Conservation (phyloP, 73 alveolate species). For the Symbiodinium pilosum region DNA sequence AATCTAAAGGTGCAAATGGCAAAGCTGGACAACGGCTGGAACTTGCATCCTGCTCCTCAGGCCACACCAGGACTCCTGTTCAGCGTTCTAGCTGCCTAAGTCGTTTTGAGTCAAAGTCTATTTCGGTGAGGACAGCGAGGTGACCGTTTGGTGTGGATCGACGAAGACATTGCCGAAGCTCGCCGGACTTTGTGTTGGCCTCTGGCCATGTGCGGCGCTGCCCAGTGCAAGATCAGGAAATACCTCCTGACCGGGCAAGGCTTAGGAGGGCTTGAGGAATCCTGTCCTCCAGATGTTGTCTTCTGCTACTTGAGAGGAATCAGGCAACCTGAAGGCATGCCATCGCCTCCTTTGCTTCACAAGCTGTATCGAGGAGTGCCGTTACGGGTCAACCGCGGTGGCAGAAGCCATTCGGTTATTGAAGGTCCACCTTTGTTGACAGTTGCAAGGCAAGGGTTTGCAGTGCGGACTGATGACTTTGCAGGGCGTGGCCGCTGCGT, state of each 20-base stretch:
- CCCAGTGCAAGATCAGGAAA: too few species aligned
- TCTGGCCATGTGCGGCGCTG: too few species aligned
- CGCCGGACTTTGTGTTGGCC: too few species aligned
- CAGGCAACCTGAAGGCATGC: too few species aligned
- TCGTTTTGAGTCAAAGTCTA: too few species aligned
- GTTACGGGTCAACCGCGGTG: slow-evolving; percentile 39
- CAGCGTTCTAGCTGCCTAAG: too few species aligned
- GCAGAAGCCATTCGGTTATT: slow-evolving; percentile 17
- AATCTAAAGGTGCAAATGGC: slow-evolving; percentile 32
- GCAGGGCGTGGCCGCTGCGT: slow-evolving; percentile 42
- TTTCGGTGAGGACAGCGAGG: slow-evolving; percentile 91
- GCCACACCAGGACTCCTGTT: slow-evolving; percentile 50
- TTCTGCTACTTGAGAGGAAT: too few species aligned
- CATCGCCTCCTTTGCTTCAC: too few species aligned
- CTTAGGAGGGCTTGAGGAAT: too few species aligned
- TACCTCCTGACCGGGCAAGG: too few species aligned
- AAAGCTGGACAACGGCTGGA: slow-evolving; percentile 70
- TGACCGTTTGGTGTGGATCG: slow-evolving; percentile 58
- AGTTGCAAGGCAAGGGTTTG: too few species aligned
- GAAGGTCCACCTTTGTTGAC: slow-evolving; percentile 15
- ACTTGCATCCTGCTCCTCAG: slow-evolving; percentile 69
- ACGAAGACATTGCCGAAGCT: slow-evolving; percentile 41
- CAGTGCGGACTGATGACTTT: background rate
- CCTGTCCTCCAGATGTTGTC: too few species aligned
- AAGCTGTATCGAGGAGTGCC: slow-evolving; percentile 23